Base-by-base conservation (phyloP, 768 basidiomycete genomes). In the Pleurotus tuoliensis region DNA sequence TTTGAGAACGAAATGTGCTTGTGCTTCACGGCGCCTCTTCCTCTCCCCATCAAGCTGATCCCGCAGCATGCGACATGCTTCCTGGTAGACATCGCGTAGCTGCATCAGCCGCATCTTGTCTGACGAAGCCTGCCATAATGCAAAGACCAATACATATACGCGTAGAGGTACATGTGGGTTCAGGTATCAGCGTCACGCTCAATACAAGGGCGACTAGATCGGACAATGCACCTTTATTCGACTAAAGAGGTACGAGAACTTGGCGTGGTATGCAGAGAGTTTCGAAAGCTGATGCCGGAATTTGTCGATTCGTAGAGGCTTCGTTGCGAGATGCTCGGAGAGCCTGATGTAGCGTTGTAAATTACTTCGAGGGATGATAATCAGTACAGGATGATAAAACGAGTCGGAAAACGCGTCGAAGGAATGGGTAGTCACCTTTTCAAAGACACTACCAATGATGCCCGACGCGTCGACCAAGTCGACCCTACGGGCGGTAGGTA, bases 51-150 rank as follows among this genome's bases (percentile, higher is more conserved):
- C 50, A n/a, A 62, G 49, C 4, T 56, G 34, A 2, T 52, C 61
- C 16, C 60, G 59, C 20, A 60, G 39, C 22, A 56, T 52, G 24
- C 61, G 61, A 46, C 60, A 56, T 30, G 56, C 48, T 2, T 55
- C 40, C 38, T 60, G 39, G 48, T 62, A 62, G 5, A 25, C 56
- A 22, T 64, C 63, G 18, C 61, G 60, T 11, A 64, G 50, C 47
- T 64, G 57, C 59, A 64, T 60, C 16, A 64, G 59, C n/a, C 56
- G 57, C 24, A 64, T 58, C 44, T 60, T 64, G 38, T 64, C 63
- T 30, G 59, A 62, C 16, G 63, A 64, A 37, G 61, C 61, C 63
- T 64, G 50, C 13, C 47, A 55, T 40, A 48, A 53, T 30, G 34
- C 47, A 47, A 15, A 38, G 43, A 18, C 16, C 40, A 34, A 56